Evolutionary conservation across 2,329 filamentous ascomycete species (phyloP), one percentile per base, ranked within the genome.

Genomic region (Gaeumannomyces tritici): DNA sequence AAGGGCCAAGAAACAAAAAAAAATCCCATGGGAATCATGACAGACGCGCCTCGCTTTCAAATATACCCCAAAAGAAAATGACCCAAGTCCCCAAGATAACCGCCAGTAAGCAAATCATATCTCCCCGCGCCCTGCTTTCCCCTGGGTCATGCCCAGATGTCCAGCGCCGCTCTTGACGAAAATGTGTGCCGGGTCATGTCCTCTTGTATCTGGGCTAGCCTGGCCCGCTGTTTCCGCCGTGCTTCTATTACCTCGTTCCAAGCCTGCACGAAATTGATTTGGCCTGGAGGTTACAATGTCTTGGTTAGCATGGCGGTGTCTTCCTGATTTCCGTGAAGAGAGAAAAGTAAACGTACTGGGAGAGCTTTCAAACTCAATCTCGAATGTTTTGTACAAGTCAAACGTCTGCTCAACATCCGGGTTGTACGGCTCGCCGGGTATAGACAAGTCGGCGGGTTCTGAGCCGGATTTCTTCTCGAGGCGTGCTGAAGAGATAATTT

Each of bases 321-420:
- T 3, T 35, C 12, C 12, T 15, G 33, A 13, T 35, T 15, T 35
- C 2, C 33, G 33, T 35, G 33, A 18, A 35, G 18, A 35, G 18
- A 18, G 11, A 15, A 15, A 18, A 5, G 4, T 15, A 24, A n/a
- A 64, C 69, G 60, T 66, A 70, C 69, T 71, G 21, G 69, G 67
- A 42, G 66, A 68, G 59, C 65, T 71, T 66, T 71, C 70, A 66
- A 71, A 71, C 59, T 71, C 70, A 60, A 71, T 69, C 61, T 71
- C 69, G 57, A 71, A 69, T 54, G 67, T 71, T 65, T 70, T 70
- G 62, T 71, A 71, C 18, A 70, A 63, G 27, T 69, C 67, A 61
- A 68, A 71, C 1, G 63, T 65, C 18, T 66, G 64, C 15, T 67
- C 69, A 15, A 69, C 59, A 27, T 71, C 69, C 11, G 66, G 64